These are phyloP conservation scores for Setaria italica DNA, from an alignment of 202 grass and related monocot species.

Conservation along the genomic window DNA sequence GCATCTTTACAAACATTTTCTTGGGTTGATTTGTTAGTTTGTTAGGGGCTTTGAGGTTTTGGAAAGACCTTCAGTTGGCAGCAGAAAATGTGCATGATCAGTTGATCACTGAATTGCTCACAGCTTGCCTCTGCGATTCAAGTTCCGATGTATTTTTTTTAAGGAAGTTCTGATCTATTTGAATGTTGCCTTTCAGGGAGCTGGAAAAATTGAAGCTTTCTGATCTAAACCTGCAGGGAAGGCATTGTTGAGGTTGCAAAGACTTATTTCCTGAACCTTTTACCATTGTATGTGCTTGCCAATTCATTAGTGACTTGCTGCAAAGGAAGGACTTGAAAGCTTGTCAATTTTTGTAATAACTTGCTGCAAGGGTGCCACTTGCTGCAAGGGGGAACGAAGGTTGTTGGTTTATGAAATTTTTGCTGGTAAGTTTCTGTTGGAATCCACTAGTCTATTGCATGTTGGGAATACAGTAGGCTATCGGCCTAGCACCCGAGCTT, in stretches of 20 bases:
- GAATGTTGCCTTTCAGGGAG: constrained; percentile 57
- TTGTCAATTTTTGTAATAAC: background rate
- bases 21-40: background rate
- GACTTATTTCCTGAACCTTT: constrained; percentile 50
- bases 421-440: background rate
- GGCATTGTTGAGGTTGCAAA: constrained; percentile 84
- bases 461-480: background rate
- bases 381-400: no score
- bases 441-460: background rate
- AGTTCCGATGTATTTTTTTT: background rate
- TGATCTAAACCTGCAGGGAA: constrained; percentile 61
- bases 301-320: background rate
- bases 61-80: background rate
- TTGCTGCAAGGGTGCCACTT: background rate
- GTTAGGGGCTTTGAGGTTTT: background rate
- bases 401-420: background rate
- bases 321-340: background rate
- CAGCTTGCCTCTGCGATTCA: background rate
- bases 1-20: background rate
- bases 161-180: background rate
- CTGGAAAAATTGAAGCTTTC: constrained; percentile 86
- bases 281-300: background rate
- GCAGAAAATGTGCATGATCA: constrained; percentile 4
- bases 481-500: background rate
- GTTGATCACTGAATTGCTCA: background rate